phyloP scores from a whole-genome alignment of 352 stramenopile species.

The Pythium apleroticum region DNA sequence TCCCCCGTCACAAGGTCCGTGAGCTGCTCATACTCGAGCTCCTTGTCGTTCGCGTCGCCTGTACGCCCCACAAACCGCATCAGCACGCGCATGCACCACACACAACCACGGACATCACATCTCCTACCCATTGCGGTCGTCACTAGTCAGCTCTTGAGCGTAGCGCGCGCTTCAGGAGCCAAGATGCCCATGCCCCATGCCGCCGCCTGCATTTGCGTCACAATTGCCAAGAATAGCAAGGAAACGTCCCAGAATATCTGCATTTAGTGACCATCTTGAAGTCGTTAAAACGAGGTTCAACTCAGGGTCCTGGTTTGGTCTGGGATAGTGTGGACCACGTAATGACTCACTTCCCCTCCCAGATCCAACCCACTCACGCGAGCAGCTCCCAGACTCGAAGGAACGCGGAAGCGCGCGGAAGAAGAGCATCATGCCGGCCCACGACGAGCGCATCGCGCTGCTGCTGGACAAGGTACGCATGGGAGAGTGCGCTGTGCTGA shows the following conservation, averaged over 20 bases:
- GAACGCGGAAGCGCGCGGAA: constrained; percentile 1
- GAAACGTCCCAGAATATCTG: background rate
- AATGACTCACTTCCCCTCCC: constrained; percentile 1
- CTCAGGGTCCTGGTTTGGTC: background rate
- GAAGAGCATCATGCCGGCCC: constrained; percentile 48
- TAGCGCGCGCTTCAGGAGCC: background rate
- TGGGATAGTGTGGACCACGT: constrained; percentile 25
- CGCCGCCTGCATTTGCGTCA: background rate
- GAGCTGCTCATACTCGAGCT: constrained; percentile 47
- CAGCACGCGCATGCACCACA: background rate
- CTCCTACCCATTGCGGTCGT: constrained; percentile 4
- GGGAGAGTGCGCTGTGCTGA: background rate
- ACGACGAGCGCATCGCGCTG: constrained; percentile 78
- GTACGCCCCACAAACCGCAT: background rate
- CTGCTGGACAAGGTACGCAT: constrained; percentile 75
- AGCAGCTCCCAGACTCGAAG: background rate
- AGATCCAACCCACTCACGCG: constrained; percentile 25
- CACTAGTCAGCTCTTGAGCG: background rate
- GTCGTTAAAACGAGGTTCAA: constrained; percentile 19
- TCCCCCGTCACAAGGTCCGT: constrained; percentile 62
- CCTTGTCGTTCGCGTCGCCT: constrained; percentile 26
- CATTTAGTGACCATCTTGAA: constrained; percentile 30
- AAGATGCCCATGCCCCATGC: background rate
- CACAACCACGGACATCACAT: background rate
- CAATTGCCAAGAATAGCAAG: constrained; percentile 19